These are phyloP conservation scores for Arachis hypogaea DNA, from an alignment of 306 rosid species.

Conservation along the genomic window DNA sequence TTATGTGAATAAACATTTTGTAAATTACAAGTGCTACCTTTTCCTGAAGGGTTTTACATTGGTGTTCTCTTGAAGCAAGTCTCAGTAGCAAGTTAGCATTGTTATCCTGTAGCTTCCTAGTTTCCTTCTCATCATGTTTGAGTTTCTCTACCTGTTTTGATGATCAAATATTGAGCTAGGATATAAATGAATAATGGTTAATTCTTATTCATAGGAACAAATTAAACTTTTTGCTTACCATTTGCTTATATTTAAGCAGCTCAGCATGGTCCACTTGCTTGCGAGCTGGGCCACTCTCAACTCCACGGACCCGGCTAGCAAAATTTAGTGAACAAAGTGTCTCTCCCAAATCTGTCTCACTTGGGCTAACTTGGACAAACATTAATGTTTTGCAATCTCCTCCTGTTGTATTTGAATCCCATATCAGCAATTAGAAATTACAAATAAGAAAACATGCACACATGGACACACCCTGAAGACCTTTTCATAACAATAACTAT, in stretches of 20 bases:
- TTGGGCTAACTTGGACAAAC: slow-evolving; percentile 96
- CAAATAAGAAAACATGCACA: neutral
- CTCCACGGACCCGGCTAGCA: slow-evolving; percentile 89
- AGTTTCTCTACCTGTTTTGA: slow-evolving; percentile 75
- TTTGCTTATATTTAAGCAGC: slow-evolving; percentile 89
- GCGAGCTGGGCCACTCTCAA: slow-evolving; percentile 92
- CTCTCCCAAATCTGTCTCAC: slow-evolving; percentile 79
- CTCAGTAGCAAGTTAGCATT: slow-evolving; percentile 71
- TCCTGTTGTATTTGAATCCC: slow-evolving; percentile 69
- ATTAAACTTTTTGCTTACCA: slow-evolving; percentile 55
- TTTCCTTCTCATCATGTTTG: slow-evolving; percentile 92
- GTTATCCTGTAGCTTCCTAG: slow-evolving; percentile 76
- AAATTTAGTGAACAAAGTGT: slow-evolving; percentile 93
- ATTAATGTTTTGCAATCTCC: slow-evolving; percentile 98
- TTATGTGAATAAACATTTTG: neutral
- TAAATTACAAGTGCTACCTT: slow-evolving; percentile 50
- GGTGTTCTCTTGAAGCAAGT: slow-evolving; percentile 80
- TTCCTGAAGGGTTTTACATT: slow-evolving; percentile 83
- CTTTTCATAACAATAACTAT: neutral
- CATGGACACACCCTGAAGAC: neutral
- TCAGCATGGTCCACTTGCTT: slow-evolving; percentile 82
- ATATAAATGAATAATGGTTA: slow-evolving; percentile 5
- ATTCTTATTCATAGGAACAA: slow-evolving; percentile 14
- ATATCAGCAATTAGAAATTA: neutral
- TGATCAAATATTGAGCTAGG: slow-evolving; percentile 21